Conservation (phyloP, 228 moss, liverwort and hornwort species). For the Sphagnum fallax region DNA sequence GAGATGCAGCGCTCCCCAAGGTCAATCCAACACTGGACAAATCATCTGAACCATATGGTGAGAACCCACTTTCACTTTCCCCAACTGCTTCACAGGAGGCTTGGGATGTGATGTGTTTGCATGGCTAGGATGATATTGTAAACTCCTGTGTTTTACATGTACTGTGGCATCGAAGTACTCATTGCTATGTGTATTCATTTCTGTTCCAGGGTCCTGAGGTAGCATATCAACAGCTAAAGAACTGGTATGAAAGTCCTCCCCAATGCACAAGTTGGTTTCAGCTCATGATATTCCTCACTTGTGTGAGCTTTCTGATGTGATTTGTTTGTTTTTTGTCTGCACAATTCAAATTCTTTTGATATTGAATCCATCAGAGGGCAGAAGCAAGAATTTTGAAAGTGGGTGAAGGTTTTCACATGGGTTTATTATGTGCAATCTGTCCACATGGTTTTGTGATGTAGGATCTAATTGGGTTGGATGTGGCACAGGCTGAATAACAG, state of each 20-base stretch:
- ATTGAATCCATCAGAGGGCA: too few species aligned
- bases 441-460: neutral
- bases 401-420: too few species aligned
- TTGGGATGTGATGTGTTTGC: too few species aligned
- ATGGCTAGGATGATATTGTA: neutral
- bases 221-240: slow-evolving; percentile 61
- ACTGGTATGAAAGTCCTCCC: slow-evolving; percentile 40
- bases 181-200: neutral
- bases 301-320: too few species aligned
- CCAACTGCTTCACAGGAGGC: too few species aligned
- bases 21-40: slow-evolving; percentile 51
- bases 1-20: slow-evolving; percentile 59
- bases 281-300: too few species aligned
- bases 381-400: too few species aligned
- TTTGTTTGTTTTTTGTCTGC: too few species aligned
- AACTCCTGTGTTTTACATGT: too few species aligned
- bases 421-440: too few species aligned
- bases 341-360: too few species aligned
- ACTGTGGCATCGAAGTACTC: too few species aligned
- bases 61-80: neutral
- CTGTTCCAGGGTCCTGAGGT: slow-evolving; percentile 66
- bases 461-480: slow-evolving; percentile 57
- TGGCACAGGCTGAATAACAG: slow-evolving; percentile 67
- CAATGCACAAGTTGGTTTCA: neutral
- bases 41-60: slow-evolving; percentile 48